Base-by-base conservation (phyloP, 345 rosid genomes). In the Garcia nutans region DNA sequence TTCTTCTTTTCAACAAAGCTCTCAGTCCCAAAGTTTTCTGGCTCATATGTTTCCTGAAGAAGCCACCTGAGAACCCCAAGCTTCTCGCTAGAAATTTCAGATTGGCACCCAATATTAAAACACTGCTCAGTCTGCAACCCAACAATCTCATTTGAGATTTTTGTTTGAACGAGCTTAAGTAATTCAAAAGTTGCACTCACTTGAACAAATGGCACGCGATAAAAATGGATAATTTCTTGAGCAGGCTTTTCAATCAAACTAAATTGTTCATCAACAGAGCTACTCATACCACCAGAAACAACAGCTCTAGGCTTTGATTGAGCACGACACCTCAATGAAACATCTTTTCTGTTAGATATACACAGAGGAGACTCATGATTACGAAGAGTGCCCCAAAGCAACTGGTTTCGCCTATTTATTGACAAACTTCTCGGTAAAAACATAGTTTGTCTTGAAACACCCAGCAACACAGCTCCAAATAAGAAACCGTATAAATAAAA, bases 1-100 rank as follows among this genome's bases (percentile, higher is more conserved):
- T 50, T 86, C 87, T 87, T 90, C 91, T 76, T 91, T 82, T 84
- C 94, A 0, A 95, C 94, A 84, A 93, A 93, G 83, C 97, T 91
- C 69, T 85, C 82, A 1, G 80, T 67, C 44, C 86, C 98, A 85
- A 93, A 76, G 81, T 91, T 95, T 77, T 95, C 98, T 0, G 98
- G 97, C 83, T 91, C 98, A 24, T 85, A 95, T 0, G 99, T 93
- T 77, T 95, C 99, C 71, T 86, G 92, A 71, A 93, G 91, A 88
- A 95, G 87, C 99, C 99, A 95, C 72, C 81, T 83, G 12, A 93
- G 88, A 31, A 85, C 89, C 1, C 37, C 82, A 28, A 89, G 82
- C 84, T 93, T 93, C 71, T 90, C 87, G 6, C 55, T 69, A 2
- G 85, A 66, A 57, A 95, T 79, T 54, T 81, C 68, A 0, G 89